Base-by-base conservation (phyloP, 805 yeast species). In the Saccharomycopsis capsularis region DNA sequence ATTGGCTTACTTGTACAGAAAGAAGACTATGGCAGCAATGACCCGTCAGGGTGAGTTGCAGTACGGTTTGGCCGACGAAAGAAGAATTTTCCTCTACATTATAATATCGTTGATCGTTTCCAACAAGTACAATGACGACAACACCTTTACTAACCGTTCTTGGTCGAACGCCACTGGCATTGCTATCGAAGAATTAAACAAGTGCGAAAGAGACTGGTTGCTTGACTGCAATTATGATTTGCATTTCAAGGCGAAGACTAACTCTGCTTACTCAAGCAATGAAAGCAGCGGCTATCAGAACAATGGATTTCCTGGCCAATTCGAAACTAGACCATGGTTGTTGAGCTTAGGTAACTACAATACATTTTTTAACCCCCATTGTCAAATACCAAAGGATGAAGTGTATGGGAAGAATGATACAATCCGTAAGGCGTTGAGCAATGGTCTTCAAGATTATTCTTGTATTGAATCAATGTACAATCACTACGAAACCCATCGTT, bases 151-250 rank as follows among this genome's bases (percentile, higher is more conserved):
- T 53, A 91, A 91, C 68, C 82, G 81, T 60, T 87, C 96, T 5
- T 91, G 99, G 99, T 78, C 88, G 38, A 89, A 88, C 54, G 98
- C 97, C n/a, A 85, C 96, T 3, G 95, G 95, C 18, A 74, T 91
- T 54, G 66, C 77, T 4, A 71, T 86, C 42, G 60, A 60, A 2
- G 65, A 74, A 32, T 73, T 91, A 54, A 88, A 90, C 59, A 59
- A 62, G 16, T 68, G 78, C 53, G 99, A 91, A 68, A 76, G 75
- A 47, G 70, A 68, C 40, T 91, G 95, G 91, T 71, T 87, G 22
- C 13, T 44, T 16, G 22, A 23, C 29, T 47, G 52, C 42, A 43
- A 44, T 16, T 53, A 40, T 37, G 56, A 53, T 41, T 53, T 53
- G 42, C 56, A 53, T 48, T 40, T 47, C 40, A 40, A 11, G 7